Evolutionary conservation across 2,329 filamentous ascomycete genomes (phyloP).

Genomic region (Lasiodiplodia hormozganensis): DNA sequence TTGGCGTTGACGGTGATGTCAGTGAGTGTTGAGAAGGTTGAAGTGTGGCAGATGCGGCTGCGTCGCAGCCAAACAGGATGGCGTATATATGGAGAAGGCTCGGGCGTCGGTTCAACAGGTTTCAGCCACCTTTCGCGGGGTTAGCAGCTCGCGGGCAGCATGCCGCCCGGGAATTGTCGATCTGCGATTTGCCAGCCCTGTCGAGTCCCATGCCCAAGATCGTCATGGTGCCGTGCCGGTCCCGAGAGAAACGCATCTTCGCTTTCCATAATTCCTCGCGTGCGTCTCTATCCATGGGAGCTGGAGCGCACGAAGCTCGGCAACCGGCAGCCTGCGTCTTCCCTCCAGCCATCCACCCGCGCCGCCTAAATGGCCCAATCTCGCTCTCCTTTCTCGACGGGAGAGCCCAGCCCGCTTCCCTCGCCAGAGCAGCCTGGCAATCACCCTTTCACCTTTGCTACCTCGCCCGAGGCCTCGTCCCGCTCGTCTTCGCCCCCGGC

Average conservation of each 20-base stretch:
- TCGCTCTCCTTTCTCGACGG: not conserved
- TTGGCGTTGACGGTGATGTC: conserved; percentile 11
- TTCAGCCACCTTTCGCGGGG: not conserved
- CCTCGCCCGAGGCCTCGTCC: conserved; percentile 3
- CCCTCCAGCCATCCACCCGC: not conserved
- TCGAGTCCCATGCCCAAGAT: conserved; percentile 12
- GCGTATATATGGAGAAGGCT: not conserved
- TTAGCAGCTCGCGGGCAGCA: not conserved
- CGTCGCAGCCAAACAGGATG: not conserved
- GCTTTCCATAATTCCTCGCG: not conserved
- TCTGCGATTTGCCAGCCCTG: conserved; percentile 14
- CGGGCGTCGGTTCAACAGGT: not conserved
- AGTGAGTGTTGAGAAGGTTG: not conserved
- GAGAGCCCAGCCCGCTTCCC: not conserved
- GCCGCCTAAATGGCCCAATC: conserved; percentile 1
- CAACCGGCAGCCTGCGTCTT: not conserved
- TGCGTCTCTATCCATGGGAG: not conserved
- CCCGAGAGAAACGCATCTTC: conserved; percentile 1
- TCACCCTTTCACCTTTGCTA: conserved; percentile 9
- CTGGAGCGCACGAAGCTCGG: conserved; percentile 8
- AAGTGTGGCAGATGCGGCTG: not conserved
- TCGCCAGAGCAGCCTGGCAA: not conserved
- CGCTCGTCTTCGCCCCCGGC: not conserved
- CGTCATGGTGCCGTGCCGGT: conserved; percentile 15
- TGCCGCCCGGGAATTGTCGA: not conserved